Base-by-base conservation (phyloP, 164 flowering plant genomes). In the Aristolochia contorta region DNA sequence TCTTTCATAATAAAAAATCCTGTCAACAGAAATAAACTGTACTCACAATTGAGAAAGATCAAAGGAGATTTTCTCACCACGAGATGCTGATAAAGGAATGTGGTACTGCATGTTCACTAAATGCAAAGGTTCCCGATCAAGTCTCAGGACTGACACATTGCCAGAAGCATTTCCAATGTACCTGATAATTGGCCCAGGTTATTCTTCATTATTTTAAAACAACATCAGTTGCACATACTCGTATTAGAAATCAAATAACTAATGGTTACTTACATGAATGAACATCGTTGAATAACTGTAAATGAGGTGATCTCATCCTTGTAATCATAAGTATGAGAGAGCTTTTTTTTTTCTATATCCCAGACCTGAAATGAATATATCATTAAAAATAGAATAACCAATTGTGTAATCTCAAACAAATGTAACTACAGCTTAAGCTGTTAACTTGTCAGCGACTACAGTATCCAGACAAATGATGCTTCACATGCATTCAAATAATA, bases 141-240 rank as follows among this genome's bases (percentile, higher is more conserved):
- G 68, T 83, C 78, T 89, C 71, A 82, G 60, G 59, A 87, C 80
- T 16, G 81, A 70, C 60, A 87, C 61, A 73, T 79, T 77, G 55
- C 98, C 98, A 71, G 30, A 24, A 64, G 88, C 70, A 74, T 89
- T 85, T 76, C 98, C 98, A 56, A 78, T 63, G 62, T 79, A 87
- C 71, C 98, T 92, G 16, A 77, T 61, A 65, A 27, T 59, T 15
- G 21, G 10, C 18, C 47, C 16, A 62, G 19, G 46, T 50, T 56
- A 49, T 53, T 33, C 22, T 16, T 12, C 30, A 41, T 51, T 27
- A 64, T 25, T 16, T 46, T 46, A 37, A 33, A 27, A 25, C 9
- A 48, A 52, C n/a, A 24, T 16, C 51, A 13, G 18, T 49, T 56
- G 57, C 21, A 33, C 30, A 0, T 27, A 15, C 16, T 23, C 18